These are phyloP conservation scores for Termitomyces sp. DNA, from an alignment of 768 basidiomycete species.

Conservation along the genomic window DNA sequence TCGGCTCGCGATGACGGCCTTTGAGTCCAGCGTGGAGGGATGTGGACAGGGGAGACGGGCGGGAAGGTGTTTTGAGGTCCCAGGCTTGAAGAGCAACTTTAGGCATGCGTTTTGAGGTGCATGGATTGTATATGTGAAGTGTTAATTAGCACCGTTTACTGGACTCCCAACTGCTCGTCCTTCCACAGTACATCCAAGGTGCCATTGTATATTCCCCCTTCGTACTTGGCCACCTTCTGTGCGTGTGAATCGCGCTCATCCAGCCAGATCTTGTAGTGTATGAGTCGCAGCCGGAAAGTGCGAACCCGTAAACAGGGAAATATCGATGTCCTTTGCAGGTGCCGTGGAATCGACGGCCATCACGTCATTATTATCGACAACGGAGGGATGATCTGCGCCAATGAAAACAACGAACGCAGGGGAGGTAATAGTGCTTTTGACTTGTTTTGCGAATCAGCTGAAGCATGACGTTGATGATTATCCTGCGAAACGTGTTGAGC, in stretches of 20 bases:
- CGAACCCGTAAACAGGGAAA: conserved; percentile 45
- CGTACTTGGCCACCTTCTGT: conserved; percentile 36
- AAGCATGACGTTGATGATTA: conserved; percentile 40
- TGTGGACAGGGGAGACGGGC: conserved; percentile 24
- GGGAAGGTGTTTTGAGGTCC: conserved; percentile 32
- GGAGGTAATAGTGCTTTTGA: conserved; percentile 39
- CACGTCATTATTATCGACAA: conserved; percentile 5
- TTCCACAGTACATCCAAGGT: conserved; percentile 55
- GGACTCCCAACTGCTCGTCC: conserved; percentile 56
- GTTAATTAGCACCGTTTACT: conserved; percentile 22
- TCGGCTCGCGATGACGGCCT: conserved; percentile 38
- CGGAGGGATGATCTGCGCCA: conserved; percentile 33
- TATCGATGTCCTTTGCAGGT: conserved; percentile 22
- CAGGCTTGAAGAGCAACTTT: conserved; percentile 38
- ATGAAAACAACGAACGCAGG: conserved; percentile 33
- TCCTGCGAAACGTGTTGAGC: conserved; percentile 34
- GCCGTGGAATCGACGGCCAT: conserved; percentile 16
- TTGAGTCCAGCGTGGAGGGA: conserved; percentile 25
- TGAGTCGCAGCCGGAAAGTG: conserved; percentile 50
- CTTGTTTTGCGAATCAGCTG: conserved; percentile 31
- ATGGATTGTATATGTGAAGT: conserved; percentile 30
- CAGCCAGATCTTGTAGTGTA: conserved; percentile 58
- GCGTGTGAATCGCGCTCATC: conserved; percentile 39
- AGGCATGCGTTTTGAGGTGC: conserved; percentile 37
- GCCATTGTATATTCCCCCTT: conserved; percentile 38